Percentiles rank a stretch among this genome's conserved stretches.
These are phyloP conservation scores for Sarcomyxa edulis DNA, from an alignment of 768 basidiomycete genomes.

Conservation along the genomic window DNA sequence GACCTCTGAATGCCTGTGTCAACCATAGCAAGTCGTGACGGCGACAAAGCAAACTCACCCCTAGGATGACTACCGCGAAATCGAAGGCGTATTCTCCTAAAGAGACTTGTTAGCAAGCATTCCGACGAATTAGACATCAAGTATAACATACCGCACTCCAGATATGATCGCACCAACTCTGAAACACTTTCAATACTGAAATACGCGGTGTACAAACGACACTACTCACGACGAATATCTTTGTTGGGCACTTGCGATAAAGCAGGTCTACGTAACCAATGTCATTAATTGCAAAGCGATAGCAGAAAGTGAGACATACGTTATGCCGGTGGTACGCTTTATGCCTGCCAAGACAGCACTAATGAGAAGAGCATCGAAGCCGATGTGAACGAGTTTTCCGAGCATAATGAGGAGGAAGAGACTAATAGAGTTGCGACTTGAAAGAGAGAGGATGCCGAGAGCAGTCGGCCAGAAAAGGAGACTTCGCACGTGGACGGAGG, in stretches of 20 bases:
- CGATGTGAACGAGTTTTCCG: conserved; percentile 47
- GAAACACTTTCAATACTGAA: conserved; percentile 1
- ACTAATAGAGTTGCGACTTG: too few relatives aligned
- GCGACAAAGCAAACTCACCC: conserved; percentile 43
- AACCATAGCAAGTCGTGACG: not conserved
- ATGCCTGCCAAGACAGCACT: conserved; percentile 83
- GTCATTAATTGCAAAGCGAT: conserved; percentile 1
- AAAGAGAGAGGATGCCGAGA: too few relatives aligned
- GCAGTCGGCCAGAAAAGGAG: too few relatives aligned
- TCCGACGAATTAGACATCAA: not conserved
- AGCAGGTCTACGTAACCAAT: conserved; percentile 49
- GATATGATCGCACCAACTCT: conserved; percentile 74
- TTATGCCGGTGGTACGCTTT: conserved; percentile 77
- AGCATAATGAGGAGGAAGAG: conserved; percentile 10
- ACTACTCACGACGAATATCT: conserved; percentile 73
- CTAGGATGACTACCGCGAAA: conserved; percentile 79
- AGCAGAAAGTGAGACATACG: conserved; percentile 43
- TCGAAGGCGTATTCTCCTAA: conserved; percentile 84
- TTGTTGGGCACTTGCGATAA: conserved; percentile 80
- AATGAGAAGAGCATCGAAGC: conserved; percentile 74
- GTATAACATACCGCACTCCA: conserved; percentile 66
- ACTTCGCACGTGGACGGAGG: too few relatives aligned
- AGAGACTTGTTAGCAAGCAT: conserved; percentile 6
- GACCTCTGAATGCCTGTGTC: conserved; percentile 61
- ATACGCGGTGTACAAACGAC: conserved; percentile 2